A percentile compares a stretch with the other conserved stretches of the same genome.
These are phyloP conservation scores for Combretum micranthum DNA, from an alignment of 345 rosid species.

Conservation along the genomic window DNA sequence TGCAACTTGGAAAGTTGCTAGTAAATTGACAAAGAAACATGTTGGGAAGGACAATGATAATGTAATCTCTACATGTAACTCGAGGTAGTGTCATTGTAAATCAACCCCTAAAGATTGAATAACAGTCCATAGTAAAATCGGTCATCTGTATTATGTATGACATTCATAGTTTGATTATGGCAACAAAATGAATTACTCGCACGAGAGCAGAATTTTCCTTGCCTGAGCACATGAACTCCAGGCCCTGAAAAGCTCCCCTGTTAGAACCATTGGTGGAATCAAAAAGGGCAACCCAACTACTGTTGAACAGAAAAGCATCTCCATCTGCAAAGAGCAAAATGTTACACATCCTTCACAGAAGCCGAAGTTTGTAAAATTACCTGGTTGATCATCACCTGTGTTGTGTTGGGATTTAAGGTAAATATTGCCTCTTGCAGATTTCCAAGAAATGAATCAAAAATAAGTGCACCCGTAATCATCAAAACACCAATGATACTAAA, in stretches of 20 bases:
- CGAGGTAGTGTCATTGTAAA: too few relatives aligned
- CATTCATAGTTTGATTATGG: too few relatives aligned
- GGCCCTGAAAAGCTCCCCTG: conserved; percentile 91
- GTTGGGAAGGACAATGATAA: too few relatives aligned
- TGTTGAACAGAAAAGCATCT: conserved; percentile 92
- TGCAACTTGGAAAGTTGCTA: too few relatives aligned
- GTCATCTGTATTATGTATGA: too few relatives aligned
- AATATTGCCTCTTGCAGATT: conserved; percentile 93
- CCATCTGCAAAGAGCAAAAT: conserved; percentile 45
- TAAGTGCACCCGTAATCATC: conserved; percentile 83
- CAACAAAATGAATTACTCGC: too few relatives aligned
- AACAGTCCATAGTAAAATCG: too few relatives aligned
- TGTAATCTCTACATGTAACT: too few relatives aligned
- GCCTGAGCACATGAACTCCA: conserved; percentile 95
- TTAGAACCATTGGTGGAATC: conserved; percentile 87
- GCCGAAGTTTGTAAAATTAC: background rate
- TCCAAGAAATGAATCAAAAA: conserved; percentile 83
- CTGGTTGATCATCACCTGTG: conserved; percentile 64
- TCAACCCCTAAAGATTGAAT: too few relatives aligned
- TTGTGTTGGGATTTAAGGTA: conserved; percentile 73
- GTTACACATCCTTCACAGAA: background rate
- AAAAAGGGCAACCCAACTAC: conserved; percentile 87
- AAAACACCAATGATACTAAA: conserved; percentile 76
- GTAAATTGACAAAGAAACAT: too few relatives aligned
- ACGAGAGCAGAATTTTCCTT: conserved; percentile 4